Evolutionary conservation across 257 asterid genomes (phyloP).

Genomic region (Penstemon davidsonii): DNA sequence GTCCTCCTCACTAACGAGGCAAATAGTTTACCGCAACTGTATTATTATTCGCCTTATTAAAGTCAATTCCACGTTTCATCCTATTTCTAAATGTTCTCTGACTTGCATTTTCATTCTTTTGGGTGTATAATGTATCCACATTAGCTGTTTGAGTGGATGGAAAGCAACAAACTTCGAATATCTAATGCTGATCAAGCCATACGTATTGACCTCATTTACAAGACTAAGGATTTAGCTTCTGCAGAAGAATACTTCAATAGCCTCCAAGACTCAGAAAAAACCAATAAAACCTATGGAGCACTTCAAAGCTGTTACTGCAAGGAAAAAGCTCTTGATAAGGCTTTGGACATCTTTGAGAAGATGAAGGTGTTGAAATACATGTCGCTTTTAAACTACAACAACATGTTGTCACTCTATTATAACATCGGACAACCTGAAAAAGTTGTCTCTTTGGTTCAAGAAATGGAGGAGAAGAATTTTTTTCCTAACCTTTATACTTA

Average conservation of each 20-base stretch:
- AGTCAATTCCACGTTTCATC: conserved; percentile 1
- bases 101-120: not conserved
- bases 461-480: conserved; percentile 64
- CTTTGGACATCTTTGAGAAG: conserved; percentile 54
- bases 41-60: not conserved
- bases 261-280: conserved; percentile 57
- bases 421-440: conserved; percentile 44
- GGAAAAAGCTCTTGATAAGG: conserved; percentile 55
- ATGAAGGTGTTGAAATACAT: conserved; percentile 42
- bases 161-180: conserved; percentile 37
- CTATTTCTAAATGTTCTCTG: conserved; percentile 21
- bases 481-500: conserved; percentile 44
- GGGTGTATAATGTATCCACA: conserved; percentile 7
- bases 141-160: conserved; percentile 75
- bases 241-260: conserved; percentile 67
- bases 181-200: conserved; percentile 53
- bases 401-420: conserved; percentile 49
- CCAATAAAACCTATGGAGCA: conserved; percentile 66
- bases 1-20: not conserved
- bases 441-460: conserved; percentile 45
- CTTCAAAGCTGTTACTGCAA: conserved; percentile 64
- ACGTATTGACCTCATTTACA: conserved; percentile 59
- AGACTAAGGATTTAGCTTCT: conserved; percentile 46
- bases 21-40: not conserved
- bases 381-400: conserved; percentile 61